Evolutionary conservation across 2,329 filamentous ascomycete species (phyloP).

Genomic region (Zasmidium citrigriseum): DNA sequence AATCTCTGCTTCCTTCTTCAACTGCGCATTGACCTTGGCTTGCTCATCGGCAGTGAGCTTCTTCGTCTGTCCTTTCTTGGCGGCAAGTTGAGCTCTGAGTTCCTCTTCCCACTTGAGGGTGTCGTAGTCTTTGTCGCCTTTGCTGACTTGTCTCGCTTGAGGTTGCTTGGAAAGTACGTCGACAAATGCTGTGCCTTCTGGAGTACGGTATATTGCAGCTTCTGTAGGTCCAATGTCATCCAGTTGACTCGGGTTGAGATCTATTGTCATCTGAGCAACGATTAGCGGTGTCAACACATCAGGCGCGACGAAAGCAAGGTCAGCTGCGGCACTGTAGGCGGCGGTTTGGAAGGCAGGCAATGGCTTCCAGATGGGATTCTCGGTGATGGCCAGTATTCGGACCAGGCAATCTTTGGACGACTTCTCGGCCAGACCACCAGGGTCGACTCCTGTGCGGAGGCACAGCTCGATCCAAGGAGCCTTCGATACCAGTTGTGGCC

Average conservation of each 20-base stretch:
- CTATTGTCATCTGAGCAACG: slow-evolving; percentile 70
- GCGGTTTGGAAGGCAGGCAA: slow-evolving; percentile 62
- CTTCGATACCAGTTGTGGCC: slow-evolving; percentile 73
- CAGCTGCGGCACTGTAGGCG: slow-evolving; percentile 81
- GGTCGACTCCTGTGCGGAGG: slow-evolving; percentile 77
- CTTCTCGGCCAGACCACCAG: slow-evolving; percentile 71
- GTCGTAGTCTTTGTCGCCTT: slow-evolving; percentile 93
- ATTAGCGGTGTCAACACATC: slow-evolving; percentile 75
- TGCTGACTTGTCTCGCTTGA: slow-evolving; percentile 69
- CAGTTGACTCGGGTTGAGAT: slow-evolving; percentile 72
- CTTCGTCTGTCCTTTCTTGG: slow-evolving; percentile 88
- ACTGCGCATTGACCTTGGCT: slow-evolving; percentile 84
- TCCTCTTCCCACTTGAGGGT: slow-evolving; percentile 97
- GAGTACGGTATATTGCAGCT: slow-evolving; percentile 88
- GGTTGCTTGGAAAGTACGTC: slow-evolving; percentile 87
- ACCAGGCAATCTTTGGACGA: slow-evolving; percentile 65
- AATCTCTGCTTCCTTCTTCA: slow-evolving; percentile 82
- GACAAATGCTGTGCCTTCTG: slow-evolving; percentile 83
- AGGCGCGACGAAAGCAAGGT: slow-evolving; percentile 90
- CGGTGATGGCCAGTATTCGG: slow-evolving; percentile 60
- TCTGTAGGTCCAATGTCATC: slow-evolving; percentile 78
- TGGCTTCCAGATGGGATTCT: slow-evolving; percentile 30
- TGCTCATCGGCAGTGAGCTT: slow-evolving; percentile 89
- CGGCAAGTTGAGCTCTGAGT: slow-evolving; percentile 78
- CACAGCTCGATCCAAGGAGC: slow-evolving; percentile 88